Evolutionary conservation across 73 alveolate genomes (phyloP), one percentile per base, ranked within the genome.

Genomic region (Effrenium voratum): DNA sequence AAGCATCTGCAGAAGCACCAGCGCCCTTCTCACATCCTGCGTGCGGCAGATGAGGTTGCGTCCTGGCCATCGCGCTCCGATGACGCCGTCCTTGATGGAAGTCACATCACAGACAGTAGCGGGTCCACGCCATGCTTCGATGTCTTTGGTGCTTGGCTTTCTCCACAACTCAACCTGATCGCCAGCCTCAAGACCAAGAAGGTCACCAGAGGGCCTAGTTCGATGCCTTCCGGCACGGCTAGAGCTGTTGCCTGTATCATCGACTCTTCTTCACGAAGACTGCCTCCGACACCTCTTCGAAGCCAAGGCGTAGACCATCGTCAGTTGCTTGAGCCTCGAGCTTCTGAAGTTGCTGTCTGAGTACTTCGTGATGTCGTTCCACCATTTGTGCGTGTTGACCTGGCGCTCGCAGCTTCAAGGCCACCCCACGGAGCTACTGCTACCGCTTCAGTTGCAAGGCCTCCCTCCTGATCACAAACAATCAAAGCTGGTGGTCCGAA

Each of bases 141-240:
- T 70, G 81, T 70, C 81, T 28, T 70, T 70, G 44, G 81, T 70
- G 24, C 81, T 70, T 22, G 81, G 47, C 47, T 70, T 36, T 44
- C 81, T 44, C 81, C 81, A 70, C n/a, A n/a, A 70, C 47, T 70
- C 81, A 12, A 70, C 81, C 0, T 34, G 47, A 70, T 36, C 81
- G 24, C 81, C 81, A 34, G 81, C 47, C 47, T 70, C 81, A 13
- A n/a, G 47, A 44, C 36, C 47, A n/a, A 70, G 81, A 24, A 70
- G 81, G 13, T 70, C 81, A 34, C 81, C 81, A 46, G 81, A 70
- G 81, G 47, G 81, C n/a, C 81, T 44, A 2, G 81, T 70, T 46
- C 36, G n/a, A n/a, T 44, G n/a, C 30, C 36, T 44, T 46, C 36
- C 81, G 10, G 81, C 81, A 70, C 81, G 81, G 36, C 81, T n/a